Evolutionary conservation across 768 basidiomycete species (phyloP).

Genomic region (Boletales sp.): DNA sequence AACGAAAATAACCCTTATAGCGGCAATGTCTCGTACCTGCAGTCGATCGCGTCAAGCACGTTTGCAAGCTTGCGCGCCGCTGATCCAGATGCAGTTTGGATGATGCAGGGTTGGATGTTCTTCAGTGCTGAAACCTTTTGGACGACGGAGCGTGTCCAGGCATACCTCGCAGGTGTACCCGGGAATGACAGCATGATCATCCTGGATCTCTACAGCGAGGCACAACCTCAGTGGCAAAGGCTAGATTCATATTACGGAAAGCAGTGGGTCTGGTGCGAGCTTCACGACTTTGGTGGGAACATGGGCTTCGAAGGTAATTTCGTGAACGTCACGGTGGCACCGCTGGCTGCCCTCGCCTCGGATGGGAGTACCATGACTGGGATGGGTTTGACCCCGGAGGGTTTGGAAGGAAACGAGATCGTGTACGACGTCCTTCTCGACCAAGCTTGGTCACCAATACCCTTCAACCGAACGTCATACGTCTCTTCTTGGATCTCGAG

Average conservation of each 20-base stretch:
- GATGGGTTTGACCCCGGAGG: slow-evolving; percentile 38
- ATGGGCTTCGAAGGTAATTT: slow-evolving; percentile 38
- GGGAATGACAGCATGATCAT: slow-evolving; percentile 38
- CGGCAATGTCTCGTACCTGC: slow-evolving; percentile 31
- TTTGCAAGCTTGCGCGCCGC: slow-evolving; percentile 35
- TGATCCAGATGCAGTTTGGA: slow-evolving; percentile 39
- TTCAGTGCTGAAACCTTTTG: slow-evolving; percentile 35
- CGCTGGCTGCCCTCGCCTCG: slow-evolving; percentile 29
- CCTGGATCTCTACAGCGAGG: slow-evolving; percentile 39
- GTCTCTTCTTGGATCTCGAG: slow-evolving; percentile 34
- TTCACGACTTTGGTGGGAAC: slow-evolving; percentile 38
- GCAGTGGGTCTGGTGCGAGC: slow-evolving; percentile 40
- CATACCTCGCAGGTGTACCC: slow-evolving; percentile 37
- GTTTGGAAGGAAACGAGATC: slow-evolving; percentile 42
- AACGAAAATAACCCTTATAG: slow-evolving; percentile 40
- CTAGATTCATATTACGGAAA: slow-evolving; percentile 38
- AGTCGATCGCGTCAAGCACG: slow-evolving; percentile 31
- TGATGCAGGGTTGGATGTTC: slow-evolving; percentile 45
- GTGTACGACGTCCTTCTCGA: slow-evolving; percentile 40
- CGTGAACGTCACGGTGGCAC: slow-evolving; percentile 30
- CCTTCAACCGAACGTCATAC: slow-evolving; percentile 31
- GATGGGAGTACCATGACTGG: slow-evolving; percentile 36
- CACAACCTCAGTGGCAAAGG: slow-evolving; percentile 40
- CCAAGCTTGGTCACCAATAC: slow-evolving; percentile 37
- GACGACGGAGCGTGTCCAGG: slow-evolving; percentile 37